Conservation (phyloP, 495 filamentous ascomycete species). For the Aspergillus conjunctus region DNA sequence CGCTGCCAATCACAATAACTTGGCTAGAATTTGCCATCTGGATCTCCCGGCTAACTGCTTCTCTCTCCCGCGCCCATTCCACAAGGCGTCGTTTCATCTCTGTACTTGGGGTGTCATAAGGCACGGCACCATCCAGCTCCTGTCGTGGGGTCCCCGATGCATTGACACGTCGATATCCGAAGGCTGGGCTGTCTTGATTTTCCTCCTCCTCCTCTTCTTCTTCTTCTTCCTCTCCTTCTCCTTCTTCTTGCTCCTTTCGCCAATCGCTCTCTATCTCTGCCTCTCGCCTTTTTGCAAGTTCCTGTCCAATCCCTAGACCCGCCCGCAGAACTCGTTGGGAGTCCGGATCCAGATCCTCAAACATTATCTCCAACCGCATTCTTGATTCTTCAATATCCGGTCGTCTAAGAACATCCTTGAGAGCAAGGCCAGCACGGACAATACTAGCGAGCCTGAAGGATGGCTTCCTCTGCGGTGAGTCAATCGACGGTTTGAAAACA, state of each 20-base stretch:
- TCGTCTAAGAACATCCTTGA: conserved; percentile 48
- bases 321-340: conserved; percentile 47
- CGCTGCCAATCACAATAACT: conserved; percentile 55
- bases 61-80: conserved; percentile 54
- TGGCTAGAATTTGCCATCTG: conserved; percentile 48
- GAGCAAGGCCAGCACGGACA: conserved; percentile 49
- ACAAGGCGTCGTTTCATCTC: conserved; percentile 38
- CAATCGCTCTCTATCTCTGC: conserved; percentile 19
- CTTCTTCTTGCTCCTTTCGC: conserved; percentile 10
- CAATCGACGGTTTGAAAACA: background rate
- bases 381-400: conserved; percentile 28
- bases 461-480: conserved; percentile 14
- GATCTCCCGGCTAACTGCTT: conserved; percentile 53
- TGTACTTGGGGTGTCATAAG: conserved; percentile 20
- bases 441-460: conserved; percentile 42
- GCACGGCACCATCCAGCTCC: conserved; percentile 8
- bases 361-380: conserved; percentile 43
- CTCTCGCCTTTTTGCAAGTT: conserved; percentile 42
- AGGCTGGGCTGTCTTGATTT: conserved; percentile 12
- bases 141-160: conserved; percentile 20
- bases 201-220: too few relatives aligned
- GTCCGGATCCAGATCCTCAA: conserved; percentile 47
- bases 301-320: conserved; percentile 52
- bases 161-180: conserved; percentile 2
- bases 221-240: background rate